Evolutionary conservation across 805 yeast genomes (phyloP), one percentile per base, ranked within the genome.

Genomic region (Kodamaea hsintzibuensis): DNA sequence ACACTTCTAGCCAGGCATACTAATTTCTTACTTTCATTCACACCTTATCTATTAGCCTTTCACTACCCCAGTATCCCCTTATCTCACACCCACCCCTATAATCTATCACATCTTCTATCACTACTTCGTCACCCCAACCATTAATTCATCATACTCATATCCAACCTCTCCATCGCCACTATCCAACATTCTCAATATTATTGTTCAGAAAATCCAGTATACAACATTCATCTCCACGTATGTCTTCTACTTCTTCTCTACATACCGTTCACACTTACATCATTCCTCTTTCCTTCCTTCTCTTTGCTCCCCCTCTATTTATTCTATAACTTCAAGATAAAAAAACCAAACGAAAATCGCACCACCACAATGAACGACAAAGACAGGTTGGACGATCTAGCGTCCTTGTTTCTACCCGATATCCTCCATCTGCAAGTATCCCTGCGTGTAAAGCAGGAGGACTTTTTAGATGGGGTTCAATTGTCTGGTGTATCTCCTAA

Each of bases 401-500:
- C 79, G 46, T 67, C 78, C 42, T 63, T 76, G 43, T 76, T 76
- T 49, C 62, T 76, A 30, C 78, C 78, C 1, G 78, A 74, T 52
- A 67, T 72, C 39, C 62, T 74, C 22, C 72, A 71, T 49, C 64
- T 56, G 30, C 49, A 37, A 18, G 50, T 47, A 16, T 30, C 39
- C 53, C 60, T 30, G 58, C 55, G 47, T 17, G 51, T 55, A 16
- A 57, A 58, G 39, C 56, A 56, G 12, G 65, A 61, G 47, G 60
- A 57, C 19, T 55, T 42, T 39, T 22, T 47, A 5, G 50, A 47
- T 8, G 38, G 27, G n/a, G n/a, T 37, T 8, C 48, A 30, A 18
- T 27, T 47, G 16, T 47, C 43, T 6, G 14, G 42, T 13, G 17
- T 47, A 7, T 19, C 18, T 30, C 40, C 35, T 17, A 12, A 19